Evolutionary conservation across 1,284 basidiomycete species (phyloP).

Genomic region (Leccinum fallax): DNA sequence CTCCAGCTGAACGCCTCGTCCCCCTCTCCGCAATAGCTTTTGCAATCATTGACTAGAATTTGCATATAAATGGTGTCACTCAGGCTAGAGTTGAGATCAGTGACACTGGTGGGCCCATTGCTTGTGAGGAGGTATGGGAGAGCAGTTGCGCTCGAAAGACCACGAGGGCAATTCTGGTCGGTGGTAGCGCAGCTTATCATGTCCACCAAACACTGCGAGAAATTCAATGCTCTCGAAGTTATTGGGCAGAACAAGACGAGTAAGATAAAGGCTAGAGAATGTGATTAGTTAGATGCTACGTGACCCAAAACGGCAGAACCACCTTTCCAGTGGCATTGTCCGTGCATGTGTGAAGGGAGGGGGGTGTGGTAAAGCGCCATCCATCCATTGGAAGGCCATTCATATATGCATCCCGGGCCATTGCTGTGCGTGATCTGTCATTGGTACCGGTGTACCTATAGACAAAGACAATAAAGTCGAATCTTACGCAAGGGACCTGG

Average conservation of each 20-base stretch:
- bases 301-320: not conserved
- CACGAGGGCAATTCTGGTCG: slow-evolving; percentile 2
- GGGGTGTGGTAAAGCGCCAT: not conserved
- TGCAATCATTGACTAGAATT: not conserved
- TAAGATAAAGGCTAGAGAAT: slow-evolving; percentile 4
- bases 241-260: slow-evolving; percentile 5
- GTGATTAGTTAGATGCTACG: slow-evolving; percentile 9
- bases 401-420: too few relatives aligned
- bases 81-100: not conserved
- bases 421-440: too few relatives aligned
- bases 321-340: slow-evolving; percentile 11
- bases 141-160: slow-evolving; percentile 15
- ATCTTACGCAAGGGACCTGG: too few relatives aligned
- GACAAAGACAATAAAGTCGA: too few relatives aligned
- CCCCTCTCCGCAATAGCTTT: slow-evolving; percentile 31
- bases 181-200: slow-evolving; percentile 13
- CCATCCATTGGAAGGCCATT: too few relatives aligned
- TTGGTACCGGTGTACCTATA: too few relatives aligned
- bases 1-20: slow-evolving; percentile 39
- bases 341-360: too few relatives aligned
- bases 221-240: not conserved
- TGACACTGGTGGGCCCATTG: not conserved
- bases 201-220: slow-evolving; percentile 13
- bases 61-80: not conserved
- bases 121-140: slow-evolving; percentile 21